Conservation (phyloP, 139 green algal genomes). For the Gonium pectorale region DNA sequence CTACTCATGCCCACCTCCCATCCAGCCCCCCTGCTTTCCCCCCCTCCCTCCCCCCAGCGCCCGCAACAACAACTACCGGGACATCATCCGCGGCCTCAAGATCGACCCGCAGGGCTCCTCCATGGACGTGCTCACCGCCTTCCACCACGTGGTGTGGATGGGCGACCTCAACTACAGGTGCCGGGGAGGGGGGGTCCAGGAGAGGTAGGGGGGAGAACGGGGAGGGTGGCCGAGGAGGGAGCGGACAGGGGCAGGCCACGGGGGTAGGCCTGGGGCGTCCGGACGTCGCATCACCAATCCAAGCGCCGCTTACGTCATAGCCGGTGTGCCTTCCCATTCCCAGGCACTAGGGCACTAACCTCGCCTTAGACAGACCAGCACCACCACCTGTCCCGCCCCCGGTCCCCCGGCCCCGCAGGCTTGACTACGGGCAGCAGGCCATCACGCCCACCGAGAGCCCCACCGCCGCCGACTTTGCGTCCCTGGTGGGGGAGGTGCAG, state of each 20-base stretch:
- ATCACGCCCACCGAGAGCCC: conserved; percentile 54
- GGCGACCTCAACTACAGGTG: conserved; percentile 80
- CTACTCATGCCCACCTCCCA: neutral
- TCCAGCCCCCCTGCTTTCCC: neutral
- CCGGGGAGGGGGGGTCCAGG: neutral
- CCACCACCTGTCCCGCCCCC: too few species aligned
- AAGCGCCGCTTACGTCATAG: too few species aligned
- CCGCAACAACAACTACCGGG: conserved; percentile 50
- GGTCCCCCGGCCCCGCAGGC: too few species aligned
- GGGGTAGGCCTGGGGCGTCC: too few species aligned
- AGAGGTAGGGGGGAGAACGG: neutral
- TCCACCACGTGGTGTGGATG: conserved; percentile 79
- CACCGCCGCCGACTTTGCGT: conserved; percentile 53
- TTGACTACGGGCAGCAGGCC: conserved; percentile 65
- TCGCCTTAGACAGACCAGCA: too few species aligned
- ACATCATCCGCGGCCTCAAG: conserved; percentile 58
- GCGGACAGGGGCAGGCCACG: too few species aligned
- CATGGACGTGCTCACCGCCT: conserved; percentile 72
- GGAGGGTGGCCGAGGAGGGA: too few species aligned
- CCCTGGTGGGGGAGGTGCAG: conserved; percentile 47
- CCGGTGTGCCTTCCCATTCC: too few species aligned
- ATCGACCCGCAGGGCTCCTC: conserved; percentile 42
- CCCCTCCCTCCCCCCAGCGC: too few species aligned
- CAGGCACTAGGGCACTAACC: too few species aligned
- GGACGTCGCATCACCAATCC: too few species aligned